Base-by-base conservation (phyloP, 2,329 filamentous ascomycete genomes). In the Colletotrichum sp. region DNA sequence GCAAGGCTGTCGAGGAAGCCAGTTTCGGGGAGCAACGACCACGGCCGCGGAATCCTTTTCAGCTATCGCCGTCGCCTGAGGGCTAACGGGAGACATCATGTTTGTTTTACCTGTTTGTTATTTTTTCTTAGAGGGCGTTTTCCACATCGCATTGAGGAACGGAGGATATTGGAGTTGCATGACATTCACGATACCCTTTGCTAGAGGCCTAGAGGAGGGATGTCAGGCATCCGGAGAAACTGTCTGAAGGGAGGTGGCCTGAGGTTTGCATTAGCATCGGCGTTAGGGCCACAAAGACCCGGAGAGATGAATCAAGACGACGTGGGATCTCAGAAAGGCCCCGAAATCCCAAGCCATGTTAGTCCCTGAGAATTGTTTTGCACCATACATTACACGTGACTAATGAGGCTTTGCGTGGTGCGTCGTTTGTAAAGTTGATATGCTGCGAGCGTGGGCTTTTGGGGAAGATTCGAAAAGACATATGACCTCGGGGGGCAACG, bases 1-100 rank as follows among this genome's bases (percentile, higher is more conserved):
- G 78, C 67, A 77, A 80, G 36, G 82, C 83, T 8, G 52, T 78
- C 15, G 66, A 78, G 63, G 73, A 78, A 48, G 61, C 34, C 10
- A 63, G 58, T 16, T 28, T 52, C 12, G 74, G 66, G n/a, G 74
- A 76, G 38, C 24, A 21, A 16, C 43, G 48, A 10, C 34, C 58
- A 16, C 26, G 61, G 18, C 68, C 52, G 36, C n/a, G 30, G 6
- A 72, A 71, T 24, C 43, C 65, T 8, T 72, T 67, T 36, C 32
- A 72, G 16, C n/a, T 30, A 26, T 75, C 71, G 21, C 55, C 70
- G 13, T 74, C 74, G 34, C 64, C 64, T n/a, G 58, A 43, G n/a
- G 26, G 38, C 32, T 26, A 21, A 43, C 21, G 32, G 34, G 24
- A 38, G 61, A 24, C 26, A 26, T 38, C 32, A 9, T 12, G 10